Conservation (phyloP, 2,329 filamentous ascomycete genomes). For the Alternaria sp. region DNA sequence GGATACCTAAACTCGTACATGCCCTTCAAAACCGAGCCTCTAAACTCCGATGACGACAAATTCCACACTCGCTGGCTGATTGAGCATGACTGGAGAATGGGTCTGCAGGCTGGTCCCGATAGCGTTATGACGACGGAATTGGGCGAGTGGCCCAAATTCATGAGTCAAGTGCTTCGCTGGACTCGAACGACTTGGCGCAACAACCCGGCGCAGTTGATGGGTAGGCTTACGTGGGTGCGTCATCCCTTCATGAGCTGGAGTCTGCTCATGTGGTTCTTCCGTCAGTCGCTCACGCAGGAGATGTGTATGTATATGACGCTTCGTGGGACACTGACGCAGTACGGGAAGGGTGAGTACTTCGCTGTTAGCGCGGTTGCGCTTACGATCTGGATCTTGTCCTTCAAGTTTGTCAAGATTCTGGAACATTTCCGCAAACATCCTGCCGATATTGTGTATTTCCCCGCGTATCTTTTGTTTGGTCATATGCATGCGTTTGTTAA, state of each 20-base stretch:
- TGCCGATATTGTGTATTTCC: not conserved
- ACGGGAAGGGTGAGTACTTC: not conserved
- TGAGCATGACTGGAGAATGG: not conserved
- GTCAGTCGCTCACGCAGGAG: not conserved
- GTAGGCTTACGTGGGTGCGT: not conserved
- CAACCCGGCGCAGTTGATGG: not conserved
- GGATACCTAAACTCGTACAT: not conserved
- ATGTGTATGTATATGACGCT: not conserved
- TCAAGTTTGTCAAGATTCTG: not conserved
- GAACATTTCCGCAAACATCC: not conserved
- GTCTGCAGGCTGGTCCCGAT: not conserved
- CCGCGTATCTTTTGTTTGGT: not conserved
- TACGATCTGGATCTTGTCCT: not conserved
- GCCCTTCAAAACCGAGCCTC: not conserved
- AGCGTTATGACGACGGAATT: not conserved
- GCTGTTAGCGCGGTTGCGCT: not conserved
- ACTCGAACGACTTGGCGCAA: not conserved
- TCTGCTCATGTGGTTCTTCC: not conserved
- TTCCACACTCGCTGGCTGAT: not conserved
- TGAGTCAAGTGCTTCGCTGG: not conserved
- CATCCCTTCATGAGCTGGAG: not conserved
- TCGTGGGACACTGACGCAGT: not conserved
- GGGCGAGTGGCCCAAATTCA: not conserved
- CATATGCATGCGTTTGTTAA: not conserved
- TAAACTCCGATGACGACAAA: not conserved